These are phyloP conservation scores for Phlegmacium glaucopus DNA, from an alignment of 768 basidiomycete species.

Conservation along the genomic window DNA sequence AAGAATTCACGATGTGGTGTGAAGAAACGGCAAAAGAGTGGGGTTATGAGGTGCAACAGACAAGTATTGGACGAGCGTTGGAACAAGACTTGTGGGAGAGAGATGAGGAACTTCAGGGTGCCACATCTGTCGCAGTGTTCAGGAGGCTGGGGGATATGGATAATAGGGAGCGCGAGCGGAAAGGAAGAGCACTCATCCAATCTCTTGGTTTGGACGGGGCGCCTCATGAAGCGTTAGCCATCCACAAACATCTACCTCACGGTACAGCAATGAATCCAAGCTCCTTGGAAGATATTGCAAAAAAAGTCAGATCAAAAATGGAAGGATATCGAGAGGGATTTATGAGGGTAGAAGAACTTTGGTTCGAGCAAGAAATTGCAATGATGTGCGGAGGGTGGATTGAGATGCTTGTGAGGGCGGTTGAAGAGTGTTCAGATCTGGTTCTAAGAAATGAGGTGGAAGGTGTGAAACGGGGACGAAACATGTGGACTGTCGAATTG, in stretches of 20 bases:
- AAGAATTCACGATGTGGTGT: slow-evolving; percentile 73
- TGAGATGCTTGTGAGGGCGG: slow-evolving; percentile 47
- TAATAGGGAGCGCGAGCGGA: slow-evolving; percentile 33
- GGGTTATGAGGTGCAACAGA: slow-evolving; percentile 66
- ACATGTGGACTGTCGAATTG: slow-evolving; percentile 45
- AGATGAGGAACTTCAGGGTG: slow-evolving; percentile 60
- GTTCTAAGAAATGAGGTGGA: slow-evolving; percentile 34
- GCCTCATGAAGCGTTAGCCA: slow-evolving; percentile 46
- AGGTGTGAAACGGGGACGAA: slow-evolving; percentile 27
- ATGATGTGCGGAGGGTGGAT: slow-evolving; percentile 58
- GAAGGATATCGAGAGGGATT: slow-evolving; percentile 46
- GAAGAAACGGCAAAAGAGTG: slow-evolving; percentile 50
- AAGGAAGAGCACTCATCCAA: slow-evolving; percentile 30
- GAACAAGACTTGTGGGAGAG: slow-evolving; percentile 73
- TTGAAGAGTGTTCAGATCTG: slow-evolving; percentile 40
- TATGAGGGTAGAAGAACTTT: slow-evolving; percentile 47
- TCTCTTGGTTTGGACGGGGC: slow-evolving; percentile 18
- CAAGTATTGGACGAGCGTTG: slow-evolving; percentile 54
- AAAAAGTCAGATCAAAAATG: slow-evolving; percentile 49
- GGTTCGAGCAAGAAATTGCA: slow-evolving; percentile 47
- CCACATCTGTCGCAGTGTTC: slow-evolving; percentile 67
- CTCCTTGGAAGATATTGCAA: slow-evolving; percentile 44
- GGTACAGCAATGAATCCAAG: slow-evolving; percentile 39
- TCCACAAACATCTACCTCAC: slow-evolving; percentile 52
- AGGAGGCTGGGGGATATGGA: slow-evolving; percentile 35